A percentile compares a stretch with the other conserved stretches of the same genome.
phyloP scores from a whole-genome alignment of 352 stramenopile genomes.

The Globisporangium cederbergense region DNA sequence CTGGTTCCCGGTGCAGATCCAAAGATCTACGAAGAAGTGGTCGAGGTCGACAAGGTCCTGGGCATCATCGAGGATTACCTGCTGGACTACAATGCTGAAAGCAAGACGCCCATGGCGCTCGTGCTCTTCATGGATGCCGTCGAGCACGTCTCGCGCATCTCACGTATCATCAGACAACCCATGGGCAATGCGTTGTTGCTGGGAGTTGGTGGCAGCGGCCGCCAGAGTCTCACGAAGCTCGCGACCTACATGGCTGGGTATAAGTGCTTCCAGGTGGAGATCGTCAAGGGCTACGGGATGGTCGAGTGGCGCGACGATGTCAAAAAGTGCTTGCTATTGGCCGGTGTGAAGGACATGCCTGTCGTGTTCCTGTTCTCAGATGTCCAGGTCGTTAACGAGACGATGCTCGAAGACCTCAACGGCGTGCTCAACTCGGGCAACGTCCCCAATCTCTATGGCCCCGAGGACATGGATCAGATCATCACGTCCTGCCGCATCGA shows the following conservation, averaged over 20 bases:
- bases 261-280: slow-evolving; percentile 94
- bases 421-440: slow-evolving; percentile 94
- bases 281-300: slow-evolving; percentile 92
- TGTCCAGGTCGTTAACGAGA: slow-evolving; percentile 93
- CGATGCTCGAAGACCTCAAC: slow-evolving; percentile 95
- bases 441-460: slow-evolving; percentile 91
- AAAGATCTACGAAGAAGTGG: slow-evolving; percentile 87
- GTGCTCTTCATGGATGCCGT: slow-evolving; percentile 87
- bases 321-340: slow-evolving; percentile 88
- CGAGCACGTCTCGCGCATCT: slow-evolving; percentile 83
- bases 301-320: slow-evolving; percentile 93
- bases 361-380: slow-evolving; percentile 95
- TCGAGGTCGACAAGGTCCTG: slow-evolving; percentile 82
- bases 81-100: slow-evolving; percentile 90
- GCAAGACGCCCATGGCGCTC: slow-evolving; percentile 88
- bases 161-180: slow-evolving; percentile 75
- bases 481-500: slow-evolving; percentile 87
- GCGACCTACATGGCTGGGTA: slow-evolving; percentile 93
- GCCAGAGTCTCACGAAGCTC: slow-evolving; percentile 91
- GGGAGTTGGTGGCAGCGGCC: slow-evolving; percentile 90
- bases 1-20: slow-evolving; percentile 77
- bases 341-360: slow-evolving; percentile 88
- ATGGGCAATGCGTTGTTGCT: slow-evolving; percentile 90
- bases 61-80: slow-evolving; percentile 88
- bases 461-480: slow-evolving; percentile 92